Evolutionary conservation across 2,329 filamentous ascomycete genomes (phyloP), one percentile per base, ranked within the genome.

Genomic region (Pseudogymnoascus sp.): DNA sequence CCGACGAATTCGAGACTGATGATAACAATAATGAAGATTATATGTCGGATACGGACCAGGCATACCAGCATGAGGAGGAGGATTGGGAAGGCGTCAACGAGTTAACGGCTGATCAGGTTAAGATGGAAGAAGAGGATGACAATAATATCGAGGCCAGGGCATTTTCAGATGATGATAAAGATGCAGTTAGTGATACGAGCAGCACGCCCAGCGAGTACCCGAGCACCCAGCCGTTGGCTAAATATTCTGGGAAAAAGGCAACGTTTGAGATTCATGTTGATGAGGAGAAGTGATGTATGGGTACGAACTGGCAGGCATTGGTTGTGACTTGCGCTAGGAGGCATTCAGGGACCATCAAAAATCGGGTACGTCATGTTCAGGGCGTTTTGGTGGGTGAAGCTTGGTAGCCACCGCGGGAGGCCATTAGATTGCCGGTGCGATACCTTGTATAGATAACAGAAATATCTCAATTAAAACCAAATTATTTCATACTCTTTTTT

Each of bases 191-290:
- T 62, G 73, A 77, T 42, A 68, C 66, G 33, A 84, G 81, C 68
- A 82, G 80, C 70, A 76, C 78, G 67, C 83, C 83, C 1, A 82
- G 79, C 16, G 82, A 84, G 68, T 85, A 84, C 67, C 79, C 81
- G 5, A 82, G 78, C 69, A 83, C 78, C 11, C 79, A 80, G 65
- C 75, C 37, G 16, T 18, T 28, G 61, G 25, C 33, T 59, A 35
- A 61, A 23, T 44, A 16, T 8, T 21, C 28, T 56, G 31, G 60
- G 18, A 42, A 33, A 14, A 33, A 62, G n/a, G 53, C 60, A 4
- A 67, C 62, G 7, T 71, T 71, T 59, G 65, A 63, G 61, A 71
- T 71, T 59, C 69, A 71, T 67, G 66, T 69, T 63, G 69, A 71
- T 66, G 70, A 70, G 2, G 70, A 68, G 53, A 63, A 42, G 40